Evolutionary conservation across 2,329 filamentous ascomycete species (phyloP).

Genomic region (Fusarium globosum): DNA sequence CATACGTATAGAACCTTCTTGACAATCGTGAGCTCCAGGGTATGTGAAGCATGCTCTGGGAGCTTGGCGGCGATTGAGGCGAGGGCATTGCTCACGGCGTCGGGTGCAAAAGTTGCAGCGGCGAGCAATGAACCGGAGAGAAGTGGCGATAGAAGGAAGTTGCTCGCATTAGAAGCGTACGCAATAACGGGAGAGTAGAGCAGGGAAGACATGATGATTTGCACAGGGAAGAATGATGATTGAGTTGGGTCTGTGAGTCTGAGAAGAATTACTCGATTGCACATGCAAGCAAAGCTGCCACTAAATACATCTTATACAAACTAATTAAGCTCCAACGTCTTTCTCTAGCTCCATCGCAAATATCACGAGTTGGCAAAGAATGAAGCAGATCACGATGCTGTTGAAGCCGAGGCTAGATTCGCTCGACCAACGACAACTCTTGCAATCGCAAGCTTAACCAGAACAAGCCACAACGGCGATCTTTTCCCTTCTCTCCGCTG

Average conservation of each 20-base stretch:
- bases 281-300: neutral
- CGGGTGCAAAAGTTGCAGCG: slow-evolving; percentile 25
- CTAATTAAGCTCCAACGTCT: neutral
- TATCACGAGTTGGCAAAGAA: neutral
- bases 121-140: slow-evolving; percentile 34
- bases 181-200: slow-evolving; percentile 37
- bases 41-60: slow-evolving; percentile 5
- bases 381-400: neutral
- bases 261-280: neutral
- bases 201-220: slow-evolving; percentile 32
- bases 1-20: slow-evolving; percentile 33
- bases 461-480: slow-evolving; percentile 14
- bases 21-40: slow-evolving; percentile 8
- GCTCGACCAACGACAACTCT: neutral
- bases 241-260: neutral
- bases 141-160: slow-evolving; percentile 31
- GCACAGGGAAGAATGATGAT: neutral
- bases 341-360: neutral
- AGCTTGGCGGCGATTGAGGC: slow-evolving; percentile 3
- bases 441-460: slow-evolving; percentile 29
- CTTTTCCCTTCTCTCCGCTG: neutral
- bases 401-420: slow-evolving; percentile 17
- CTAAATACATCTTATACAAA: slow-evolving; percentile 6
- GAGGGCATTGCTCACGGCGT: slow-evolving; percentile 23
- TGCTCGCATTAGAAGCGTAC: neutral